A percentile compares a stretch with the other conserved stretches of the same genome.
Evolutionary conservation across 1,284 basidiomycete species (phyloP).

Genomic region (Rhodofomes roseus): DNA sequence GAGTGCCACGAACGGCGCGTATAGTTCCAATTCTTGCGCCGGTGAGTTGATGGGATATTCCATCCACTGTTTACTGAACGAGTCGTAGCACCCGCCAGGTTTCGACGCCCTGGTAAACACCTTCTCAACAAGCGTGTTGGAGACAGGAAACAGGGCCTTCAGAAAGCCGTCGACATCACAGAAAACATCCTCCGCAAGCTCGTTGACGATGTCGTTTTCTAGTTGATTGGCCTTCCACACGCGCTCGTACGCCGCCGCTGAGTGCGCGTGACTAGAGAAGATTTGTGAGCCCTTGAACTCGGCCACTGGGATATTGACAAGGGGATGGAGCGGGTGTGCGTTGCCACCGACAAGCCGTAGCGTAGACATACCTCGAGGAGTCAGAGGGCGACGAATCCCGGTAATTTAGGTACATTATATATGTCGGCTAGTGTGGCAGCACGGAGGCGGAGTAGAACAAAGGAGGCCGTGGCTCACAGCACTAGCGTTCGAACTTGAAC

Average conservation of each 20-base stretch:
- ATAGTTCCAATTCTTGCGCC: background rate
- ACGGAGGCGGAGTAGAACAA: too few species aligned
- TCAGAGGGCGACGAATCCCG: too few species aligned
- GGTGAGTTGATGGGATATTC: conserved; percentile 30
- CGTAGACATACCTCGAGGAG: background rate
- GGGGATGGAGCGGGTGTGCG: background rate
- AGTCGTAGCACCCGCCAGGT: background rate
- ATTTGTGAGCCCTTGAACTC: background rate
- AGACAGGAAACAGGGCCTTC: background rate
- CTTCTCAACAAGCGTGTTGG: background rate
- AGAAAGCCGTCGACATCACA: background rate
- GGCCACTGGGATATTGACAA: background rate
- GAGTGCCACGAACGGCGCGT: background rate
- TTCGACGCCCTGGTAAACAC: background rate
- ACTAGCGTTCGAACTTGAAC: too few species aligned
- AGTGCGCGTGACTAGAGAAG: background rate
- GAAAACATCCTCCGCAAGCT: background rate
- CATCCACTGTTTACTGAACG: background rate
- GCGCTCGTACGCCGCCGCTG: background rate
- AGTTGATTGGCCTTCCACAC: background rate
- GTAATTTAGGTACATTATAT: too few species aligned
- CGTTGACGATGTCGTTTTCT: background rate
- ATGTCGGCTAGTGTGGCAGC: too few species aligned
- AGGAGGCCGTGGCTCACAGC: too few species aligned
- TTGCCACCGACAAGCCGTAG: background rate